These are phyloP conservation scores for Dioszegia crocea DNA, from an alignment of 768 basidiomycete species.

Conservation along the genomic window DNA sequence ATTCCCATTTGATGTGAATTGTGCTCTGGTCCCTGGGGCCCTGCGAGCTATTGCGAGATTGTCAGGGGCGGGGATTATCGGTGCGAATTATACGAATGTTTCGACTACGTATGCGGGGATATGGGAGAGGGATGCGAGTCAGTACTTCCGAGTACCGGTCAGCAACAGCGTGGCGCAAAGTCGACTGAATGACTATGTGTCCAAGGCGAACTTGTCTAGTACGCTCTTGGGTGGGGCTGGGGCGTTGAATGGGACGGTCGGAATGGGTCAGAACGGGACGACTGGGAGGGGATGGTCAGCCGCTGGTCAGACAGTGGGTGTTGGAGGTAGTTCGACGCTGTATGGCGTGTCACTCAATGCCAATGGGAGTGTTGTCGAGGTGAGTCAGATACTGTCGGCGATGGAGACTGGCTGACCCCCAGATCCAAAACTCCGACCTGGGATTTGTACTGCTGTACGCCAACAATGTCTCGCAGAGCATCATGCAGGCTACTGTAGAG, in stretches of 20 bases:
- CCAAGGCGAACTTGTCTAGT: too few species aligned
- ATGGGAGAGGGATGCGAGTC: constrained; percentile 51
- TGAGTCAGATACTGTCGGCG: constrained; percentile 19
- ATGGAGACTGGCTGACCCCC: not conserved
- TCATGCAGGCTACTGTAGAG: constrained; percentile 51
- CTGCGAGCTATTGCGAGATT: constrained; percentile 51
- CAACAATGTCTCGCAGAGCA: constrained; percentile 50
- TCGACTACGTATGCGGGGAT: constrained; percentile 18
- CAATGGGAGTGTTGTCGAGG: constrained; percentile 53
- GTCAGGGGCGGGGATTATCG: constrained; percentile 45
- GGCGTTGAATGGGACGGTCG: constrained; percentile 16
- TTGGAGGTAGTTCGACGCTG: constrained; percentile 47
- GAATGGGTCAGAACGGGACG: not conserved
- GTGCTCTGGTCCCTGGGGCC: constrained; percentile 53
- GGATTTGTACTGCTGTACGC: constrained; percentile 53
- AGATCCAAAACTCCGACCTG: constrained; percentile 54
- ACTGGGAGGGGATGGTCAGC: constrained; percentile 1
- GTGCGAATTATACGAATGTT: constrained; percentile 18
- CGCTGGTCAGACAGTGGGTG: constrained; percentile 18
- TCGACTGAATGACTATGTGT: constrained; percentile 30
- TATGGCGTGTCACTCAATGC: constrained; percentile 52
- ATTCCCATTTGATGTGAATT: constrained; percentile 55
- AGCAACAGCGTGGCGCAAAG: constrained; percentile 39
- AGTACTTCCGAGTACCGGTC: constrained; percentile 52
- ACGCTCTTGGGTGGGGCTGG: constrained; percentile 40